phyloP scores from a whole-genome alignment of 257 asterid species.

The Buddleja alternifolia region DNA sequence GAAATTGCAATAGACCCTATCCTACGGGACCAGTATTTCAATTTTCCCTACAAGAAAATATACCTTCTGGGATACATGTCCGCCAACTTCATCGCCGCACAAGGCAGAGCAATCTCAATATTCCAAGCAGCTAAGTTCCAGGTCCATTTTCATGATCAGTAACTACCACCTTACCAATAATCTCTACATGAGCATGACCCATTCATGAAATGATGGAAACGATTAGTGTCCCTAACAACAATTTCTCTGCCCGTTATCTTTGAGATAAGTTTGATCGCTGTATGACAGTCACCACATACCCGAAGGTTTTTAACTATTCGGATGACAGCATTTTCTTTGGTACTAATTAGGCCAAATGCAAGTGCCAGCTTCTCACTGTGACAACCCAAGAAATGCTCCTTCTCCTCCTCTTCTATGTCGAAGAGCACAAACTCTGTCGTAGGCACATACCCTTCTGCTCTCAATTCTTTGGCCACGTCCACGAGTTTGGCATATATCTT shows the following conservation, averaged over 20 bases:
- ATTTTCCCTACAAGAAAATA: no score
- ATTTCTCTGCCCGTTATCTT: neutral
- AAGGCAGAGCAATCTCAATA: no score
- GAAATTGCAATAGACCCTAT: no score
- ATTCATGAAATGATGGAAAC: neutral
- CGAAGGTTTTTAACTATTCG: neutral
- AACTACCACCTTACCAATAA: neutral
- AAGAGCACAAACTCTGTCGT: neutral
- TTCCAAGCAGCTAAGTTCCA: neutral
- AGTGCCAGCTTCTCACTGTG: neutral
- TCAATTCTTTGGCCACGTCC: neutral
- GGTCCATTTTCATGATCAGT: no score
- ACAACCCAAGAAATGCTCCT: neutral
- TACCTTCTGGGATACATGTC: no score
- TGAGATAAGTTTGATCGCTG: neutral
- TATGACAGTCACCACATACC: neutral
- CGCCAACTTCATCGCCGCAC: no score
- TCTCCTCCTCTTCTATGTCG: neutral
- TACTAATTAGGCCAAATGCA: neutral
- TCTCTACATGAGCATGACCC: constrained; percentile 1
- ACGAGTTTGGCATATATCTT: neutral
- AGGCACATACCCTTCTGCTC: neutral
- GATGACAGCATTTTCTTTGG: neutral
- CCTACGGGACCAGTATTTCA: no score
- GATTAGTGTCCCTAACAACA: neutral